These are phyloP conservation scores for Cyberlindnera euphorbiiphila DNA, from an alignment of 805 yeast genomes.

Conservation along the genomic window DNA sequence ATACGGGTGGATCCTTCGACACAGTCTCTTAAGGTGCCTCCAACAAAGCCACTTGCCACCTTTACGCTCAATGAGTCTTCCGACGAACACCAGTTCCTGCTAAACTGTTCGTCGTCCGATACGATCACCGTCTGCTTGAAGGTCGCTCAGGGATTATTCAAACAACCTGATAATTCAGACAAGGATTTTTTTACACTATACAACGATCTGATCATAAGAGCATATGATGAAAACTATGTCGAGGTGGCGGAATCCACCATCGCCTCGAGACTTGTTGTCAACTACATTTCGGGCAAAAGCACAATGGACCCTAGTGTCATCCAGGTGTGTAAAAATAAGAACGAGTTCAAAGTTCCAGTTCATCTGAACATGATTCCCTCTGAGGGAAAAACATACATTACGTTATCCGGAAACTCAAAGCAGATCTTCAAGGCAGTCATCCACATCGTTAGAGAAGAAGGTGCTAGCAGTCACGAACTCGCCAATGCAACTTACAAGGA, in stretches of 20 bases:
- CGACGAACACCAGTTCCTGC: conserved; percentile 9
- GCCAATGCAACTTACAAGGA: conserved; percentile 10
- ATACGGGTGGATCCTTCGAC: conserved; percentile 4
- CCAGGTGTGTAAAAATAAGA: conserved; percentile 2
- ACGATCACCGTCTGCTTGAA: conserved; percentile 5
- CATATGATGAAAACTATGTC: conserved; percentile 7
- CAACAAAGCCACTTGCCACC: conserved; percentile 6
- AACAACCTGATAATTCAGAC: background rate
- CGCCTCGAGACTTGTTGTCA: conserved; percentile 11
- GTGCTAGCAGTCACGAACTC: background rate
- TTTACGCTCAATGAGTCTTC: conserved; percentile 12
- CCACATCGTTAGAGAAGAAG: conserved; percentile 5
- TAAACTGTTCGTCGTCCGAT: conserved; percentile 11
- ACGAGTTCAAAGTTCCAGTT: conserved; percentile 6
- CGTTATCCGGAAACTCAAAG: conserved; percentile 2
- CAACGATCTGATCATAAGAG: background rate
- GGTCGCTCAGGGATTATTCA: background rate
- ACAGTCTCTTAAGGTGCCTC: conserved; percentile 2
- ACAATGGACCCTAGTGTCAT: conserved; percentile 16
- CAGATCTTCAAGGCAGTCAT: conserved; percentile 7
- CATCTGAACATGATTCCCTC: background rate
- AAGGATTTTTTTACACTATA: conserved; percentile 1
- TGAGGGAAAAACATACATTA: conserved; percentile 12
- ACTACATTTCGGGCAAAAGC: conserved; percentile 1
- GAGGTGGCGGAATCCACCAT: background rate